Evolutionary conservation across 768 basidiomycete species (phyloP), one percentile per base, ranked within the genome.

Genomic region (Cystoderma amianthinum): DNA sequence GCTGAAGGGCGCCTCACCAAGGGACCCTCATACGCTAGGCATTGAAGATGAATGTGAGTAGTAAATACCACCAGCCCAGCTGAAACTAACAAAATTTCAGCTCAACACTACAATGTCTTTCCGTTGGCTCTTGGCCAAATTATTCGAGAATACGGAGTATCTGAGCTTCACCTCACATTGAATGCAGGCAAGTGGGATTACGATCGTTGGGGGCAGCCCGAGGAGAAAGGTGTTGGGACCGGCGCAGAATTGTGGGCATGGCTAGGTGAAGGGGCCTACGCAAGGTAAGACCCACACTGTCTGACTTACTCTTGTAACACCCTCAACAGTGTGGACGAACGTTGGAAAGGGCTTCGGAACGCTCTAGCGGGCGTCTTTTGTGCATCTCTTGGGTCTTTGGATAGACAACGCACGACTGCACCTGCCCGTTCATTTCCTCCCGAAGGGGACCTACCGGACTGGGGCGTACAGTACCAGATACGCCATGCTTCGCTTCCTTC

Each of bases 171-270:
- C 52, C 76, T 98, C 5, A 82, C 85, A 7, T 71, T 98, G 28
- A 95, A 94, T 41, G 82, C 93, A 10, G 95, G 95, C 15, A 85
- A 82, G 50, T 97, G 95, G 95, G 74, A 87, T 55, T 91, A 91
- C 48, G 74, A 78, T 32, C 64, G 73, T 18, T 94, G 91, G 86
- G 89, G 87, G 1, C 76, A 82, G 48, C 90, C 93, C 0, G 72
- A 80, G 20, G 83, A 86, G 47, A 63, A 72, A 3, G 80, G 78
- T 2, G 85, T 92, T 1, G 85, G 85, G 2, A 80, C 85, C 0
- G 94, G 94, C 2, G 94, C 89, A 5, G 88, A 94, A 56, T 65
- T 97, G 4, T 86, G 85, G 82, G 89, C 83, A 7, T 96, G 92
- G 91, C 82, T 96, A 71, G 83, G 75, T n/a, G 80, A 83, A 21